Conservation (phyloP, 768 basidiomycete genomes). For the Russula olivacea region DNA sequence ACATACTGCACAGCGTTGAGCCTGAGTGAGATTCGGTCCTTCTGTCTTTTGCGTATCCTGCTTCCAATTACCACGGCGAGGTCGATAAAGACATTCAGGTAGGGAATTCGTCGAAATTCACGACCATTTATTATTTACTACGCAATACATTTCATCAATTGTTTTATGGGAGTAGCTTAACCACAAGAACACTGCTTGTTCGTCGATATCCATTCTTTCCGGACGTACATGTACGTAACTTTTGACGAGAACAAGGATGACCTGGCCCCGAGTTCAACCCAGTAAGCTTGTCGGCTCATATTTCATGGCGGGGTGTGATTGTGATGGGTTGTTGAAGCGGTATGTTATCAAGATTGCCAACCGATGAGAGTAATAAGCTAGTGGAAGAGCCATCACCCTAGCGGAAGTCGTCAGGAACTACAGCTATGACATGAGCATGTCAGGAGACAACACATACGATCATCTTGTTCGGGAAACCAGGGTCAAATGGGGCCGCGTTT, state of each 20-base stretch:
- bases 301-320: not conserved
- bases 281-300: not conserved
- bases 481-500: slow-evolving; percentile 35
- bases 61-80: too few species aligned
- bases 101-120: too few species aligned
- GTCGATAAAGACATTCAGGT: too few species aligned
- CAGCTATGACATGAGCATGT: not conserved
- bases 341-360: not conserved
- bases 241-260: not conserved
- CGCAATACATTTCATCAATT: too few species aligned
- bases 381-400: slow-evolving; percentile 7
- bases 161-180: too few species aligned
- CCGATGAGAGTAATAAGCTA: not conserved
- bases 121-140: too few species aligned
- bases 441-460: slow-evolving; percentile 23
- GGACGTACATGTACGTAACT: not conserved
- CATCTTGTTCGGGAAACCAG: slow-evolving; percentile 35
- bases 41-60: too few species aligned
- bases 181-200: too few species aligned
- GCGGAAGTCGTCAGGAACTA: not conserved
- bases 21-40: too few species aligned
- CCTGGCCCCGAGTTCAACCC: too few species aligned
- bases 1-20: too few species aligned
- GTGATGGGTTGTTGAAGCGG: slow-evolving; percentile 6
- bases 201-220: too few species aligned